A percentile compares a stretch with the other conserved stretches of the same genome.
Evolutionary conservation across 805 yeast genomes (phyloP).

Genomic region (Saturnispora saitoi): DNA sequence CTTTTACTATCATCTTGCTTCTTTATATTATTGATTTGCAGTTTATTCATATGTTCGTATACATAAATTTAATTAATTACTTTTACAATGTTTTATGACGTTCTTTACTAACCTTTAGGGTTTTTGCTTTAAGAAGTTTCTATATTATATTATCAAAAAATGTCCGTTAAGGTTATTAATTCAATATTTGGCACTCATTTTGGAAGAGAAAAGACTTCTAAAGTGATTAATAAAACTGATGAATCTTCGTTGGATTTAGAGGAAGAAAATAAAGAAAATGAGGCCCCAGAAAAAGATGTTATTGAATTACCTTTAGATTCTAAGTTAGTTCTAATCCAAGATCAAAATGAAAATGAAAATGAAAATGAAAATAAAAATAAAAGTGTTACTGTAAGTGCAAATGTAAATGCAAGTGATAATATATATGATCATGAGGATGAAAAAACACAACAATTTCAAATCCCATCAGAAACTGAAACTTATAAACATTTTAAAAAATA

Average conservation of each 20-base stretch:
- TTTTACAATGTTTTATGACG: too few relatives aligned
- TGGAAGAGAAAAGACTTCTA: not conserved
- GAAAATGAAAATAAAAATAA: not conserved
- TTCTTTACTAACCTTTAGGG: too few relatives aligned
- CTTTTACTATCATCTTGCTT: not conserved
- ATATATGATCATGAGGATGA: not conserved
- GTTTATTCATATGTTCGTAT: not conserved
- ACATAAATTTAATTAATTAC: not conserved
- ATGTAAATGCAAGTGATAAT: not conserved
- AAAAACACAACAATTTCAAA: not conserved
- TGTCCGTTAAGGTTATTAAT: not conserved
- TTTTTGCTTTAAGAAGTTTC: too few relatives aligned
- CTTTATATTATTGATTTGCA: not conserved
- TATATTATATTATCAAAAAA: not conserved
- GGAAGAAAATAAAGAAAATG: too few relatives aligned
- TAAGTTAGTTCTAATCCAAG: too few relatives aligned
- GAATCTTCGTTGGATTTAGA: too few relatives aligned
- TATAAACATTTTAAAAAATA: constrained; percentile 37
- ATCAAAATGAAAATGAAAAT: not conserved
- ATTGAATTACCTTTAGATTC: too few relatives aligned
- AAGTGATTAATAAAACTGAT: too few relatives aligned
- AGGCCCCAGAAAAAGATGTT: too few relatives aligned
- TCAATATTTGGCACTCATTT: not conserved
- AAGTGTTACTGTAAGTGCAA: too few relatives aligned
- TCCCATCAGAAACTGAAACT: constrained; percentile 25